Conservation (phyloP, 1,284 basidiomycete species). For the Phellinidium pouzarii region DNA sequence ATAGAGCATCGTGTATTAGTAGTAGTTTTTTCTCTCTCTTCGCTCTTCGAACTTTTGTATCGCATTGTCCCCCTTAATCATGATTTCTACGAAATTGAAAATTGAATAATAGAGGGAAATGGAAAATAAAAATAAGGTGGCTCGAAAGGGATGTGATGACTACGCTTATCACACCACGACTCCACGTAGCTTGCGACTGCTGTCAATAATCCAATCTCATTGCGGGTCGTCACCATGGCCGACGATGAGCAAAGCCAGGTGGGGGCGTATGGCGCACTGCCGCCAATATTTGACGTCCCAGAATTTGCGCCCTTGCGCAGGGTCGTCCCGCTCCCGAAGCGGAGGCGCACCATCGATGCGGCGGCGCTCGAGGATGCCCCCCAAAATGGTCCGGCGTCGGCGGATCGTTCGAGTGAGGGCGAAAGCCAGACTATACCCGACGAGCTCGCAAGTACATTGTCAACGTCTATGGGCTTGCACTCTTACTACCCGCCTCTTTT, state of each 20-base stretch:
- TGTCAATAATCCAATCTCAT: not conserved
- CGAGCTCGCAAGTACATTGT: conserved; percentile 44
- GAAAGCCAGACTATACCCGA: conserved; percentile 33
- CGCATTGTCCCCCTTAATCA: not conserved
- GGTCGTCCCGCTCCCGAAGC: conserved; percentile 62
- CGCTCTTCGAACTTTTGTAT: conserved; percentile 12
- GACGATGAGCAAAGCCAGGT: conserved; percentile 1
- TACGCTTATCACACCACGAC: not conserved
- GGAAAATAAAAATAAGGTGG: not conserved
- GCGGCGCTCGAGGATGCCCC: conserved; percentile 6
- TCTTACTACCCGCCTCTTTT: conserved; percentile 57
- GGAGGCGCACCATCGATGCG: conserved; percentile 41
- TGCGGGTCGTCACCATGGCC: not conserved
- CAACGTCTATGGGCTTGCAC: conserved; percentile 49
- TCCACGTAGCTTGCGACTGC: not conserved
- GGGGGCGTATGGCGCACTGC: conserved; percentile 38
- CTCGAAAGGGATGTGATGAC: conserved; percentile 10
- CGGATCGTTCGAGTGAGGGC: not conserved
- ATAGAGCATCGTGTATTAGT: conserved; percentile 59
- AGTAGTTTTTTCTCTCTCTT: conserved; percentile 30
- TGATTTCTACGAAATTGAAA: not conserved
- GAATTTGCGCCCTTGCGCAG: conserved; percentile 55
- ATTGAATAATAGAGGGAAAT: not conserved
- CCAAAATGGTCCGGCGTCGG: not conserved
- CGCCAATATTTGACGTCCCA: conserved; percentile 54